Evolutionary conservation across 345 rosid genomes (phyloP), one percentile per base, ranked within the genome.

Genomic region (Diplotaxis tenuifolia): DNA sequence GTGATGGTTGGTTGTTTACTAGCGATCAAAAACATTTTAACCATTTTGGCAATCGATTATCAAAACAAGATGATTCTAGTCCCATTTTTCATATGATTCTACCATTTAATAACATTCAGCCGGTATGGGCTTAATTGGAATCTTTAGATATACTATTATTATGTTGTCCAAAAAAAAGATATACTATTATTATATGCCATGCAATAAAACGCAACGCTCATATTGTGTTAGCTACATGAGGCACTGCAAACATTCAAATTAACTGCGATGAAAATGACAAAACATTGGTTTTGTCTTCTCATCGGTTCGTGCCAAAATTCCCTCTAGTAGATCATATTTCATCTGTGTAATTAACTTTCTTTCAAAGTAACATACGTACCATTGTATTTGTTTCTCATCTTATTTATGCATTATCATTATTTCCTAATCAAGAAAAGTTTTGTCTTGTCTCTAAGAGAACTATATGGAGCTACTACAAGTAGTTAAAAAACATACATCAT

Each of bases 221-320:
- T 18, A 28, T 25, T 47, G 6, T 11, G 57, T 47, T 23, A 29
- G 16, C 7, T 28, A 20, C 58, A 9, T 45, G 36, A n/a, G n/a
- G n/a, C n/a, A n/a, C n/a, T n/a, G n/a, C n/a, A n/a, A n/a, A n/a
- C n/a, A n/a, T n/a, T n/a, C n/a, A n/a, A 36, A 55, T 68, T 68
- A 38, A 68, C 19, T 38, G 36, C 28, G 38, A 1, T 68, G 73
- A 68, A n/a, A 68, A 68, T 25, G 12, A 68, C 73, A 57, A 68
- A 68, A 38, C 64, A 56, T 9, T 68, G 53, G 40, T 21, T 68
- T 38, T 68, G 73, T 56, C 25, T 25, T 56, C 73, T 10, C 55
- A 38, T 36, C 18, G 64, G 18, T 56, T 27, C 55, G 32, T 68
- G 36, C 64, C 40, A 56, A 34, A 36, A 1, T 15, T 55, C 6